Evolutionary conservation across 2,329 filamentous ascomycete genomes (phyloP), one percentile per base, ranked within the genome.

Genomic region (Neopestalotiopsis sp.): DNA sequence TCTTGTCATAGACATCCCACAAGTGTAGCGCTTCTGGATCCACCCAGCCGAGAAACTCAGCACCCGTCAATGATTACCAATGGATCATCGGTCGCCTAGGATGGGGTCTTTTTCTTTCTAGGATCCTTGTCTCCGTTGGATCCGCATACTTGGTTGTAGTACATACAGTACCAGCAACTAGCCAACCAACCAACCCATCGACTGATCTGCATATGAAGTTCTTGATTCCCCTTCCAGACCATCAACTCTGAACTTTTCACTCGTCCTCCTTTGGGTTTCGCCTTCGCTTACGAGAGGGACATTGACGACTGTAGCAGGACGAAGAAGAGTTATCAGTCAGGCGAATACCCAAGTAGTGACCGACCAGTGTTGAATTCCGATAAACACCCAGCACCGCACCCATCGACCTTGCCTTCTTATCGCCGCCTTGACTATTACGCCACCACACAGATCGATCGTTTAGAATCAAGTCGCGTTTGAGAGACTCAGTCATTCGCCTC

Each of bases 1-100:
- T 67, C 53, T 59, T 67, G 65, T 67, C 65, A 67, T 67, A 61
- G 65, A 67, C 57, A 42, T 53, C 45, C n/a, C 45, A 53, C 45
- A 53, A 53, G 45, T 28, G 45, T 45, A 59, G 30, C 32, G 30
- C 53, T 34, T 6, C 20, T 38, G 24, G 24, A 34, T 42, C 56
- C 38, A 45, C 65, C 34, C 34, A 61, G 17, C 34, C 57, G 56
- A 45, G 42, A 14, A 53, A 30, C n/a, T 42, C 32, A 17, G 30
- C 34, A 9, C 28, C 32, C 24, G 32, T 61, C n/a, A 28, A 67
- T 34, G 65, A 67, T 67, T 67, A 61, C 65, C 65, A 67, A 67
- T 40, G 53, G 57, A 61, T 56, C 58, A 34, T 30, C 53, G 56
- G 53, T 30, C 65, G 65, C 38, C 57, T 67, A 59, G 24, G 28